Evolutionary conservation across 1,284 basidiomycete genomes (phyloP), one percentile per base, ranked within the genome.

Genomic region (Ustilago lituana): DNA sequence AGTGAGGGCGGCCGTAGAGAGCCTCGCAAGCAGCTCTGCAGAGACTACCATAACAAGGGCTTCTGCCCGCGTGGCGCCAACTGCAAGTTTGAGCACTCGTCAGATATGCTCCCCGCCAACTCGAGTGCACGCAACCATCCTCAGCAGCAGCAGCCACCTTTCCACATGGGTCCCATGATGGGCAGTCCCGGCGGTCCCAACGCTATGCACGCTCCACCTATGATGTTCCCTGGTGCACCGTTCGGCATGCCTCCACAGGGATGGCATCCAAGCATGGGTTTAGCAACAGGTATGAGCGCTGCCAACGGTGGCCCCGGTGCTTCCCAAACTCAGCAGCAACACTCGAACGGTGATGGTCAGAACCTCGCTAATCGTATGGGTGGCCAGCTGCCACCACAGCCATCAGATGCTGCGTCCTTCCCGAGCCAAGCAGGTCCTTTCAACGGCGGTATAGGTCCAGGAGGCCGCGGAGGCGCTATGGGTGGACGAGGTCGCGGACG

Each of bases 41-140:
- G 78, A 23, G 78, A 81, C 64, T 81, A 77, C 46, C 79, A 81
- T 58, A 73, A 68, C 39, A 67, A 69, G 29, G 79, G 94, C 2
- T 96, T 89, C 82, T 98, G 94, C 78, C 88, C 91, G 47, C 89
- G 94, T 24, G 94, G 94, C 33, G 89, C 87, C n/a, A 87, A 86
- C 62, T 98, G 94, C 86, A 93, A 92, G 80, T 97, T 88, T 82
- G 92, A 91, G 72, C 94, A 98, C 77, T 78, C 76, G 24, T 43
- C 61, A 20, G 71, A 74, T 49, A 43, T 44, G 29, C 71, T 70
- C 19, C 53, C 60, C 2, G 64, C 49, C 26, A 59, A 46, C 26
- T 22, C 57, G 33, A 58, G 46, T 9, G 40, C 51, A 33, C 59
- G 54, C 49, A 50, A 49, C 20, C 57, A 44, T 37, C 51, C 45